Evolutionary conservation across 148 eudicot species (phyloP).

Genomic region (Chenopodium quinoa): DNA sequence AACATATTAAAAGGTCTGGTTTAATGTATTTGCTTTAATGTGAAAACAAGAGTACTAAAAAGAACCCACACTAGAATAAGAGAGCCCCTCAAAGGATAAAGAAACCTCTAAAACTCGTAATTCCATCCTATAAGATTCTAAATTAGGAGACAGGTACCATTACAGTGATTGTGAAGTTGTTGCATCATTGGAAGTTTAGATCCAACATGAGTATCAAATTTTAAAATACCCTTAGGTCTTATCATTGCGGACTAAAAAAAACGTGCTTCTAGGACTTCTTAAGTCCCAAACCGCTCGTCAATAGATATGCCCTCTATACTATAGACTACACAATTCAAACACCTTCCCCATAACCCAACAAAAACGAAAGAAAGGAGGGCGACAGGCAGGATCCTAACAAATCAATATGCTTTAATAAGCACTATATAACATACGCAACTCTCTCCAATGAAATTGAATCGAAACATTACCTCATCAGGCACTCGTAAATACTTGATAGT

Average conservation of each 20-base stretch:
- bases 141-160: neutral
- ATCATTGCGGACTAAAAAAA: no score
- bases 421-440: neutral
- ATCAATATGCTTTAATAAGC: neutral
- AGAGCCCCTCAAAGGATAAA: neutral
- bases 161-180: neutral
- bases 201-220: no score
- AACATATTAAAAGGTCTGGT: no score
- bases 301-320: neutral
- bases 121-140: neutral
- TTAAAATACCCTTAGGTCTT: neutral
- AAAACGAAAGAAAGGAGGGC: neutral
- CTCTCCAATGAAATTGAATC: neutral
- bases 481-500: conserved; percentile 68
- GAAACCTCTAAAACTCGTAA: neutral
- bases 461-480: conserved; percentile 40
- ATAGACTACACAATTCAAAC: neutral
- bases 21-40: no score
- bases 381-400: neutral
- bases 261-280: neutral
- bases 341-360: neutral
- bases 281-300: neutral
- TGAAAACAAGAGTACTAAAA: no score
- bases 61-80: neutral
- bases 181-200: no score